Evolutionary conservation across 2,329 filamentous ascomycete genomes (phyloP).

Genomic region (Exophiala phaeomuriformis): DNA sequence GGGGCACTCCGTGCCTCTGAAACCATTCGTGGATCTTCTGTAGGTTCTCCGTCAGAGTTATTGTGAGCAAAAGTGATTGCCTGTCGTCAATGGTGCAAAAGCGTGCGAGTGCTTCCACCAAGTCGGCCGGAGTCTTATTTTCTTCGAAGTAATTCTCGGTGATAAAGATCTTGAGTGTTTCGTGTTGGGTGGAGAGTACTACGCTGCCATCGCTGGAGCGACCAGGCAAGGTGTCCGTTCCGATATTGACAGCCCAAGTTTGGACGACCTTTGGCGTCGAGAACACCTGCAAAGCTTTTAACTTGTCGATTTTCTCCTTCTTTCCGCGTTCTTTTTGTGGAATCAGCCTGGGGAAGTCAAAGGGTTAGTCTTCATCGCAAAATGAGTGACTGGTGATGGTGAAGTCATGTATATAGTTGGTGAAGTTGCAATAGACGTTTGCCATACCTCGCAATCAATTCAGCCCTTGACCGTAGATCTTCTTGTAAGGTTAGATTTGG

Average conservation of each 20-base stretch:
- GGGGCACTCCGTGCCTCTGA: conserved; percentile 1
- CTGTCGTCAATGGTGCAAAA: conserved; percentile 5
- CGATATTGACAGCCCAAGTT: conserved; percentile 3
- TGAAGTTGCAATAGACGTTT: background rate
- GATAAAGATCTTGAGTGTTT: conserved; percentile 3
- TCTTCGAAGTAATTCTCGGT: conserved; percentile 3
- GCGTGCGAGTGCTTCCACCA: conserved; percentile 4
- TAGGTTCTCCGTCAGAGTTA: conserved; percentile 1
- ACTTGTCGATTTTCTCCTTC: conserved; percentile 5
- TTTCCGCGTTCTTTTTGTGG: conserved; percentile 3
- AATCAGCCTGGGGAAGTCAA: background rate
- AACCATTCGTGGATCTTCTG: conserved; percentile 3
- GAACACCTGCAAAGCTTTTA: background rate
- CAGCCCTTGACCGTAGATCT: conserved; percentile 2
- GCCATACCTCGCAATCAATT: conserved; percentile 4
- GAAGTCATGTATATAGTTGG: too few relatives aligned
- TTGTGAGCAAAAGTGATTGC: conserved; percentile 1
- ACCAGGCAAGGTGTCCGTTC: background rate
- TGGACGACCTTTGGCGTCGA: conserved; percentile 1
- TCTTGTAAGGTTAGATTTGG: background rate
- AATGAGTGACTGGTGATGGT: background rate
- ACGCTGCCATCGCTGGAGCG: conserved; percentile 5
- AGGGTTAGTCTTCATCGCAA: background rate
- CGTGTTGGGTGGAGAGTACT: conserved; percentile 1
- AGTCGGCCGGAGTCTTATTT: background rate